Percentiles rank a stretch among this genome's conserved stretches.
Evolutionary conservation across 139 green algal species (phyloP).

Genomic region (Tetraselmis chui): DNA sequence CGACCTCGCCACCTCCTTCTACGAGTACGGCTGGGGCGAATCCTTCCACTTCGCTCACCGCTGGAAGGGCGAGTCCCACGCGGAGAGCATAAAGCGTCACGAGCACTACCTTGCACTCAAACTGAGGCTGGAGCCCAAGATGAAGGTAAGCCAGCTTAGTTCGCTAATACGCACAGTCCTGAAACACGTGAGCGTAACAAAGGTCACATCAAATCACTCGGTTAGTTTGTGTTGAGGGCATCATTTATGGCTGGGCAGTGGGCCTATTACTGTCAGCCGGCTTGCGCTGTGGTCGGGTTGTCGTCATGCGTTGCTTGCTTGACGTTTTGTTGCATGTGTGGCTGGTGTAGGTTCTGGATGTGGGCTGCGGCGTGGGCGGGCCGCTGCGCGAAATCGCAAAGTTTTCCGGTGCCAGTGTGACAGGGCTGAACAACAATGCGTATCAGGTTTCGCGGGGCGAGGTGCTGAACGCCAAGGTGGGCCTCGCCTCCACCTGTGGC

Average conservation of each 20-base stretch:
- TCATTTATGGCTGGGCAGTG: too few relatives aligned
- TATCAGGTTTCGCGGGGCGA: conserved; percentile 86
- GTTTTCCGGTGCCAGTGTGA: conserved; percentile 74
- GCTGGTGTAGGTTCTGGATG: conserved; percentile 78
- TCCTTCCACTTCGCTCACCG: conserved; percentile 70
- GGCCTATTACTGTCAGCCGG: too few relatives aligned
- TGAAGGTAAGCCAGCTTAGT: conserved; percentile 17
- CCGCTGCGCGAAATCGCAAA: conserved; percentile 91
- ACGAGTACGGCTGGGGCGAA: conserved; percentile 62
- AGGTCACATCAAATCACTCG: too few relatives aligned
- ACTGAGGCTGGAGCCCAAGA: conserved; percentile 36
- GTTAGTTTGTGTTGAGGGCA: too few relatives aligned
- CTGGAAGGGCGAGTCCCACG: conserved; percentile 47
- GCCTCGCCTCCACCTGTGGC: conserved; percentile 12
- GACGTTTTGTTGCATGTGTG: too few relatives aligned
- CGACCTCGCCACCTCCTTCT: conserved; percentile 55
- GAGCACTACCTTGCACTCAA: conserved; percentile 62
- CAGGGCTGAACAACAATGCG: conserved; percentile 95
- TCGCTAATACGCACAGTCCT: too few relatives aligned
- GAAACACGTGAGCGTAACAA: too few relatives aligned
- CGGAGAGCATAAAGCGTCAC: conserved; percentile 55
- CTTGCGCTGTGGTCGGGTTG: too few relatives aligned
- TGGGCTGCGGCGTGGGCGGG: conserved; percentile 94
- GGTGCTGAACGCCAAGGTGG: conserved; percentile 68
- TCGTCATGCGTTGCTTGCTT: too few relatives aligned